Evolutionary conservation across 805 yeast species (phyloP).

Genomic region (Metschnikowia cubensis): DNA sequence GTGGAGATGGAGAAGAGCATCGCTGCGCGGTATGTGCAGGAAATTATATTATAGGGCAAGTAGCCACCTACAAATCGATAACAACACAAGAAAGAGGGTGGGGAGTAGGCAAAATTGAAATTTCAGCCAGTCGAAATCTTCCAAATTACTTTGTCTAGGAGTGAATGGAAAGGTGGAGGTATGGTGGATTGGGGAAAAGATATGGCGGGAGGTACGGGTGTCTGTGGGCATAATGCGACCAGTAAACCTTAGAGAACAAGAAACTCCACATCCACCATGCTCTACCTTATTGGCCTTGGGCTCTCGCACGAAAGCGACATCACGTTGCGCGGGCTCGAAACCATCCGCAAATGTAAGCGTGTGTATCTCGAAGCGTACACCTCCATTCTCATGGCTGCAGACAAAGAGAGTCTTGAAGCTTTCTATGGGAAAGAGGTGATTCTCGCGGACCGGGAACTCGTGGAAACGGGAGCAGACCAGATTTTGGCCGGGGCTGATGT

Average conservation of each 20-base stretch:
- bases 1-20: too few relatives aligned
- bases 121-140: too few relatives aligned
- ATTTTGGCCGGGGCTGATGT: conserved; percentile 72
- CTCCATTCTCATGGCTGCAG: conserved; percentile 91
- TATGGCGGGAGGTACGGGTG: neutral
- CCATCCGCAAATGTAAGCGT: conserved; percentile 75
- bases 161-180: too few relatives aligned
- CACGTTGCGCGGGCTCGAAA: conserved; percentile 89
- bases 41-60: too few relatives aligned
- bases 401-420: conserved; percentile 65
- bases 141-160: too few relatives aligned
- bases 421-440: conserved; percentile 83
- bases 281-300: conserved; percentile 89
- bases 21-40: too few relatives aligned
- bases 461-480: conserved; percentile 81
- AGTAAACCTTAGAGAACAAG: too few relatives aligned
- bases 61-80: too few relatives aligned
- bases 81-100: too few relatives aligned
- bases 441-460: conserved; percentile 91
- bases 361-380: conserved; percentile 97
- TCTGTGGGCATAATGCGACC: too few relatives aligned
- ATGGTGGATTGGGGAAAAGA: too few relatives aligned
- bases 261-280: conserved; percentile 43
- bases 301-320: conserved; percentile 85
- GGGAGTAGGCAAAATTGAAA: too few relatives aligned